Evolutionary conservation across 352 stramenopile genomes (phyloP).

Genomic region (Pythium volutum): DNA sequence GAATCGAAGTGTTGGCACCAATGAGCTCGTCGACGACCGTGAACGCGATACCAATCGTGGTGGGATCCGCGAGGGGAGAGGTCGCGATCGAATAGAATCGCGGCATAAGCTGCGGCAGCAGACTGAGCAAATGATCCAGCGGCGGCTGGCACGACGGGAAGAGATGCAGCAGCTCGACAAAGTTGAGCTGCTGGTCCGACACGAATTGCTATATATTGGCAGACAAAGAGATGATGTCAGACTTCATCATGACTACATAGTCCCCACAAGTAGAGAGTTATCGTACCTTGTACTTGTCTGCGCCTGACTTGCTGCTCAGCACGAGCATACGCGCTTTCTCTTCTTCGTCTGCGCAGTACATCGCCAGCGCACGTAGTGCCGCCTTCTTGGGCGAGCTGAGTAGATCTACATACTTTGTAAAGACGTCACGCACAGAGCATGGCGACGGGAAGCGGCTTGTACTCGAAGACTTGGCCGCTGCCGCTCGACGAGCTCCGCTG

Average conservation of each 20-base stretch:
- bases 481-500: not conserved
- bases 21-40: constrained; percentile 89
- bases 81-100: constrained; percentile 96
- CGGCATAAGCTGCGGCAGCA: constrained; percentile 88
- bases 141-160: constrained; percentile 92
- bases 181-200: constrained; percentile 80
- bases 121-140: constrained; percentile 82
- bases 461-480: constrained; percentile 18
- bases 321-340: constrained; percentile 59
- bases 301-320: constrained; percentile 67
- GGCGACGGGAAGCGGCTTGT: constrained; percentile 41
- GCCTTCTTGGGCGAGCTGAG: constrained; percentile 77
- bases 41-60: constrained; percentile 84
- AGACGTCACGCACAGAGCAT: constrained; percentile 71
- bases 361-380: constrained; percentile 55
- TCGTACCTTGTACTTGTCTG: constrained; percentile 63
- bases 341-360: constrained; percentile 60
- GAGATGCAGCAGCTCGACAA: constrained; percentile 90
- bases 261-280: not conserved
- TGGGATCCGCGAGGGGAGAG: constrained; percentile 79
- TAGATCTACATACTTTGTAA: constrained; percentile 83
- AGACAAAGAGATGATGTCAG: not conserved
- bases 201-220: constrained; percentile 77
- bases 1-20: constrained; percentile 32
- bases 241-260: no score